These are phyloP conservation scores for Wickerhamomyces ciferrii DNA, from an alignment of 805 yeast species.

Conservation along the genomic window DNA sequence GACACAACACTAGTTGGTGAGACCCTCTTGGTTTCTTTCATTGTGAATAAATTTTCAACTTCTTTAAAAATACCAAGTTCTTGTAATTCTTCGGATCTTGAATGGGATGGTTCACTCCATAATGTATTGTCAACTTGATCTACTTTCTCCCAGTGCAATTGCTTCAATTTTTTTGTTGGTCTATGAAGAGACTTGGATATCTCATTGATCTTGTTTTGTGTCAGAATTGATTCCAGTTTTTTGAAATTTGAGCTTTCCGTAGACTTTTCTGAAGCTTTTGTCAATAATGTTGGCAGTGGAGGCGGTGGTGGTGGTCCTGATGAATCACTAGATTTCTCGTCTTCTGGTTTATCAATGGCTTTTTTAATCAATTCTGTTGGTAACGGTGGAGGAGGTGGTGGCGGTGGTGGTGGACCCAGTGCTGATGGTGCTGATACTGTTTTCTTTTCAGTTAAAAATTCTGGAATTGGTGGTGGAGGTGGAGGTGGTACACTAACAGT, in stretches of 20 bases:
- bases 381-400: constrained; percentile 32
- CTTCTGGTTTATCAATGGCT: neutral
- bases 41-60: constrained; percentile 83
- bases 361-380: constrained; percentile 15
- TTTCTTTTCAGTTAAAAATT: constrained; percentile 1
- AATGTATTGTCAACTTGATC: constrained; percentile 81
- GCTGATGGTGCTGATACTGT: constrained; percentile 22
- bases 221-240: neutral
- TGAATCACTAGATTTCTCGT: neutral
- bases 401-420: constrained; percentile 26
- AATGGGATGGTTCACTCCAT: constrained; percentile 65
- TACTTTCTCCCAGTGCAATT: constrained; percentile 94
- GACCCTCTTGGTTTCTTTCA: constrained; percentile 56
- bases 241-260: constrained; percentile 1
- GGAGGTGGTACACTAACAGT: constrained; percentile 10
- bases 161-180: constrained; percentile 78
- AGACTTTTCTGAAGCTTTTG: constrained; percentile 6
- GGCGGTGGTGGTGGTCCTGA: constrained; percentile 30
- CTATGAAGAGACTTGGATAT: constrained; percentile 38
- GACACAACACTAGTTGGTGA: constrained; percentile 39
- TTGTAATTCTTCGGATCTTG: constrained; percentile 54
- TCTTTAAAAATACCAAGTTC: constrained; percentile 79
- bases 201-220: constrained; percentile 9
- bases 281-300: constrained; percentile 9
- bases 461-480: constrained; percentile 4